Base-by-base conservation (phyloP, 768 basidiomycete species). In the Boletus sensibilis region DNA sequence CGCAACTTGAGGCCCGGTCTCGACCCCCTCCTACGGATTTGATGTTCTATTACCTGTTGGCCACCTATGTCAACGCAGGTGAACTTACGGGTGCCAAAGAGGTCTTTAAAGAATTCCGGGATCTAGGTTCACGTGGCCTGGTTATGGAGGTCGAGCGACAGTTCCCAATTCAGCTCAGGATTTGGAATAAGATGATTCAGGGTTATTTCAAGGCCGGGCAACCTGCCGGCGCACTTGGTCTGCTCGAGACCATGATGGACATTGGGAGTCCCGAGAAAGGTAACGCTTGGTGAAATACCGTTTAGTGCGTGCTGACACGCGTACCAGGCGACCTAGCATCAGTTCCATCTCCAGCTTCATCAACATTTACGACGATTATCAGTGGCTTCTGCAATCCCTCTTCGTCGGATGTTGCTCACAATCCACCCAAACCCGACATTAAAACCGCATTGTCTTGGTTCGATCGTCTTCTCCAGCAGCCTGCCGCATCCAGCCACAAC, bases 131-230 rank as follows among this genome's bases (percentile, higher is more conserved):
- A 12, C 64, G 67, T 0, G 79, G 77, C 9, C 69, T 65, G 9
- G 50, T 68, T 16, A 49, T 51, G 5, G 51, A 52, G 42, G 64
- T 68, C 53, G 70, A 57, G 11, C 49, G 58, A 25, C 44, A 55
- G 46, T 56, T 51, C 31, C 66, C 70, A 31, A 71, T 73, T 21
- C 78, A 80, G 49, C 72, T 87, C 43, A 67, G 75, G 38, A 74
- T 86, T 2, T 93, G 84, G 83, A 89, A 90, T 61, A 76, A 80
- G 63, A 91, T 92, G 86, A 83, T 94, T 35, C 78, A 84, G 46
- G 79, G 85, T 0, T 87, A 90, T 69, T 87, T 94, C 76, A 78
- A 75, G 38, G 79, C 76, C 38, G 84, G 84, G 1, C 72, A 83
- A 49, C 79, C 87, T 0, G 83, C 82, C 21, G 81, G 79, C 43